phyloP scores from a whole-genome alignment of 106 monocot species.

The Vanilla planifolia region DNA sequence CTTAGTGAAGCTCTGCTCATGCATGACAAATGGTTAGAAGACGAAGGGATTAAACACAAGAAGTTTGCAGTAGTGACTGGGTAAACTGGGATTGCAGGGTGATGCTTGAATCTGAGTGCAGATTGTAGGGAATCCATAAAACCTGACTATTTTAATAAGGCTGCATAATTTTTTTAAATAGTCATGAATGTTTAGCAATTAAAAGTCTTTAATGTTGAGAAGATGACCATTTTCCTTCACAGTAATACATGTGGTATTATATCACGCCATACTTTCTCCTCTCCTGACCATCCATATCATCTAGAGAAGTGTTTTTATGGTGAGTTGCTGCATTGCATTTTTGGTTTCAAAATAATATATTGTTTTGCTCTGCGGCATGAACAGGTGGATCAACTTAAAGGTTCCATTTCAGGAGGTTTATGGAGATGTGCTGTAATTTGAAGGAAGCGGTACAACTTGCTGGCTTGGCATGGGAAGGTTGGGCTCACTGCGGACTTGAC shows the following conservation, averaged over 20 bases:
- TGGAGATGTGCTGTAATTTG: conserved; percentile 66
- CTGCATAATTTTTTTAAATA: background rate
- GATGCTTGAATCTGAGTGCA: conserved; percentile 96
- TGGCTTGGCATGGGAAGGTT: conserved; percentile 83
- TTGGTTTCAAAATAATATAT: background rate
- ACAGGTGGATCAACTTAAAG: conserved; percentile 97
- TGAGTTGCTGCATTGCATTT: background rate
- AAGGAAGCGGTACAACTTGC: conserved; percentile 84
- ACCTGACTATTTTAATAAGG: conserved; percentile 80
- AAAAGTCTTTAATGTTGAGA: background rate
- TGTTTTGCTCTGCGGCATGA: background rate
- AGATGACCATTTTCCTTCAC: too few relatives aligned
- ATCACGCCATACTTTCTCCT: too few relatives aligned
- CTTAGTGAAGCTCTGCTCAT: conserved; percentile 80
- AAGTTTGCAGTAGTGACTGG: conserved; percentile 98
- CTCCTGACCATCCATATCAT: too few relatives aligned
- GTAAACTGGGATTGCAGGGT: conserved; percentile 84
- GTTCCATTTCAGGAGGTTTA: conserved; percentile 80
- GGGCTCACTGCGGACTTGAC: conserved; percentile 89
- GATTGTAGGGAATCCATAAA: conserved; percentile 84
- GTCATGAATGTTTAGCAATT: background rate
- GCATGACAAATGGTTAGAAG: conserved; percentile 98
- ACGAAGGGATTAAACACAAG: conserved; percentile 80
- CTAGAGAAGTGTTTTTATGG: too few relatives aligned
- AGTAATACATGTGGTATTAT: too few relatives aligned